These are phyloP conservation scores for Vitis labrusca DNA, from an alignment of 164 flowering plant species.

Conservation along the genomic window DNA sequence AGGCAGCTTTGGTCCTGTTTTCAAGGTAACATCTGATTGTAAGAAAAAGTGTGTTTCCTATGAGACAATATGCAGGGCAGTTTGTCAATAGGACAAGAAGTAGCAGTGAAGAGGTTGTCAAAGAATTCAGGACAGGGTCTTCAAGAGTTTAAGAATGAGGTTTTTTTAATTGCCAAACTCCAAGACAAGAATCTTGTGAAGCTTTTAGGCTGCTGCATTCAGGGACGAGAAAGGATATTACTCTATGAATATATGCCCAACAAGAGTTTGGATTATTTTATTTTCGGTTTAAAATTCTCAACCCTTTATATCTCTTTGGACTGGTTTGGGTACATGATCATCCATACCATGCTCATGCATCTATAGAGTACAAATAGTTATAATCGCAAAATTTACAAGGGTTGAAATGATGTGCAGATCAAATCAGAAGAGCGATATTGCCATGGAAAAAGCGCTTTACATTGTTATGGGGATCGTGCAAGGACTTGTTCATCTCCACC, in stretches of 20 bases:
- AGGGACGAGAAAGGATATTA: slow-evolving; percentile 35
- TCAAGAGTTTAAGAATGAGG: slow-evolving; percentile 40
- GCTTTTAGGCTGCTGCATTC: slow-evolving; percentile 42
- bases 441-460: slow-evolving; percentile 30
- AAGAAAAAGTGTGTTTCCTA: no score
- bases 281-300: slow-evolving; percentile 14
- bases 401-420: slow-evolving; percentile 15
- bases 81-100: slow-evolving; percentile 22
- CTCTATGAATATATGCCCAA: slow-evolving; percentile 53
- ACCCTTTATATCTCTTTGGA: not conserved
- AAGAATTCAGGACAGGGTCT: slow-evolving; percentile 33
- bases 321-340: no score
- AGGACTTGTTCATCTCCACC: slow-evolving; percentile 33
- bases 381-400: no score
- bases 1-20: slow-evolving; percentile 40
- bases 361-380: no score
- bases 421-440: slow-evolving; percentile 7
- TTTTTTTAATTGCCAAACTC: slow-evolving; percentile 32
- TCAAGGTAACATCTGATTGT: slow-evolving; percentile 14
- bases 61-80: slow-evolving; percentile 12
- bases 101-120: slow-evolving; percentile 40
- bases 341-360: no score
- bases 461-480: slow-evolving; percentile 28
- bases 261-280: slow-evolving; percentile 40
- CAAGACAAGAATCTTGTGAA: slow-evolving; percentile 54